Conservation (phyloP, 192 early-diverging fungal genomes). For the Coemansia sp. region DNA sequence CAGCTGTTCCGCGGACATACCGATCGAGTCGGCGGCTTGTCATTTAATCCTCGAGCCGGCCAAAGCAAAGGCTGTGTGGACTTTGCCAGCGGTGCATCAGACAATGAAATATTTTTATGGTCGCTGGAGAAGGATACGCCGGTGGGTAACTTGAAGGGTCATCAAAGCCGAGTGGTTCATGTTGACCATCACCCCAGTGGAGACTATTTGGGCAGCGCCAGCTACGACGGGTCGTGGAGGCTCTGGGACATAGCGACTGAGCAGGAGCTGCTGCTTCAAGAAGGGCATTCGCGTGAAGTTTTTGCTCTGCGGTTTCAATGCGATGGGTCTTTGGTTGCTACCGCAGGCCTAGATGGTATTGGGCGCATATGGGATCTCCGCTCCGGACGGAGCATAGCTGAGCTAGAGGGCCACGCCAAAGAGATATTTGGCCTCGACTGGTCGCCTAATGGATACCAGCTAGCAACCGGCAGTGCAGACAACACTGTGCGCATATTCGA, state of each 20-base stretch:
- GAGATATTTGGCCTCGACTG: slow-evolving; percentile 88
- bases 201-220: slow-evolving; percentile 68
- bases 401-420: slow-evolving; percentile 88
- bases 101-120: slow-evolving; percentile 80
- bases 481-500: slow-evolving; percentile 94
- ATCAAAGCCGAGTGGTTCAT: slow-evolving; percentile 77
- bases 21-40: slow-evolving; percentile 85
- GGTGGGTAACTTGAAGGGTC: slow-evolving; percentile 75
- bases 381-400: slow-evolving; percentile 85
- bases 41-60: slow-evolving; percentile 78
- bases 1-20: slow-evolving; percentile 74
- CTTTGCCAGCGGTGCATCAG: slow-evolving; percentile 82
- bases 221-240: slow-evolving; percentile 87
- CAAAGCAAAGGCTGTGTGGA: slow-evolving; percentile 56
- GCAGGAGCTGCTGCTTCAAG: slow-evolving; percentile 81
- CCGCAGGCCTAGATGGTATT: slow-evolving; percentile 87
- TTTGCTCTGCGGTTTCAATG: slow-evolving; percentile 89
- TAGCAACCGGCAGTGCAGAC: slow-evolving; percentile 90
- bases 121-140: slow-evolving; percentile 78
- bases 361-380: slow-evolving; percentile 96
- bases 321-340: slow-evolving; percentile 88
- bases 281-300: slow-evolving; percentile 93
- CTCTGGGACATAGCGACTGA: slow-evolving; percentile 88
- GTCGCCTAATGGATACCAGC: slow-evolving; percentile 88
- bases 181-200: slow-evolving; percentile 92